Percentiles rank a stretch among this genome's conserved stretches.
phyloP scores from a whole-genome alignment of 495 filamentous ascomycete species.

The Penicillium silybi region DNA sequence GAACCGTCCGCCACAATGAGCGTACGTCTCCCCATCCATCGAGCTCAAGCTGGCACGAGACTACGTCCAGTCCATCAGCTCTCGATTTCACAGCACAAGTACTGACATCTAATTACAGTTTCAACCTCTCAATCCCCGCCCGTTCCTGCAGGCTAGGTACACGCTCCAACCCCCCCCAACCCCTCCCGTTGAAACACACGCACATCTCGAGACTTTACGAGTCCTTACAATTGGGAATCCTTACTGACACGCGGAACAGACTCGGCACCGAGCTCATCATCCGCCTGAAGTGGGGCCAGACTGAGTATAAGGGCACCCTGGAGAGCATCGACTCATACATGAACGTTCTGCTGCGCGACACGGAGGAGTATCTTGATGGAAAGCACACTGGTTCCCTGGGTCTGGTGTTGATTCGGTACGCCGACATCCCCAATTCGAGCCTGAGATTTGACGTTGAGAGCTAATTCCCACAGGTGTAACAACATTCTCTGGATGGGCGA shows the following conservation, averaged over 20 bases:
- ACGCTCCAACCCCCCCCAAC: slow-evolving; percentile 19
- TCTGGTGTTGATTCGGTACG: slow-evolving; percentile 84
- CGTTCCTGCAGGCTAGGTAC: slow-evolving; percentile 83
- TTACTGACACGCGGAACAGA: slow-evolving; percentile 35
- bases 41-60: slow-evolving; percentile 9
- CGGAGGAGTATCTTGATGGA: slow-evolving; percentile 88
- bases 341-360: slow-evolving; percentile 88
- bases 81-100: neutral
- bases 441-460: neutral
- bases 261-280: slow-evolving; percentile 88
- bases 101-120: slow-evolving; percentile 46
- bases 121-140: slow-evolving; percentile 85
- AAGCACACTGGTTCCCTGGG: slow-evolving; percentile 81
- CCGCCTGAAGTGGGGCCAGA: slow-evolving; percentile 95
- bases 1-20: slow-evolving; percentile 30
- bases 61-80: neutral
- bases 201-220: neutral
- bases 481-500: slow-evolving; percentile 89
- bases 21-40: slow-evolving; percentile 27
- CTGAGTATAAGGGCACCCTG: slow-evolving; percentile 89
- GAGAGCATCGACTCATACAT: slow-evolving; percentile 97
- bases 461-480: slow-evolving; percentile 60
- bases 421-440: neutral
- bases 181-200: neutral
- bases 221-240: neutral